Evolutionary conservation across 192 early-diverging fungal genomes (phyloP), one percentile per base, ranked within the genome.

Genomic region (Entophlyctis luteolus): DNA sequence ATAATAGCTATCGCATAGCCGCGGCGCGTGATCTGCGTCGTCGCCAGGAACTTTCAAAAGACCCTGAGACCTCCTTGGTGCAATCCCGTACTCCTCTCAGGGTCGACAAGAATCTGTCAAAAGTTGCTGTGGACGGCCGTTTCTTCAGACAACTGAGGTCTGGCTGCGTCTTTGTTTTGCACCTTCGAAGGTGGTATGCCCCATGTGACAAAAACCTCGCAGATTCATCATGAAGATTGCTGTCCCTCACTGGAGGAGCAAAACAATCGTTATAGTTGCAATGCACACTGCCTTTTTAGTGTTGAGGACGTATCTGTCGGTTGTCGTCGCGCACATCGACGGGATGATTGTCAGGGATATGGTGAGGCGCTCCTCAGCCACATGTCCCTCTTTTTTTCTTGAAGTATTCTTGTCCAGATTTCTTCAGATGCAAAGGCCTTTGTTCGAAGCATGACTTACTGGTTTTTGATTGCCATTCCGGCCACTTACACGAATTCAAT

Each of bases 401-500:
- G n/a, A 2, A 12, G 1, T 14, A 33, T 22, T 29, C 25, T 16
- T 58, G 47, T 29, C 23, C 35, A 89, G 88, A 84, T 90, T 48
- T 83, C 86, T 31, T 93, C 87, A 16, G 87, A 97, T 73, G 86
- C 86, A 2, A 84, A 85, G 65, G 82, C 81, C 49, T 96, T 96
- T 67, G 71, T 90, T 37, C 77, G 83, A 2, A 89, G 89, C 31
- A 70, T 96, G 22, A 80, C 81, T 18, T 92, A 90, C 56, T 98
- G 93, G 91, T 93, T 98, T 72, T 84, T 88, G 22, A 93, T 98
- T 70, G 92, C 95, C 14, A 76, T 98, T 4, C 95, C 95, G 20
- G 93, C 95, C 4, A 96, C 93, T 4, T 98, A 95, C 74, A 98
- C 95, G 38, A 98, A 98, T 77, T 91, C 89, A 77, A 98, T 98